A percentile compares a stretch with the other conserved stretches of the same genome.
phyloP scores from a whole-genome alignment of 306 rosid genomes.

The Ormosia semicastrata region DNA sequence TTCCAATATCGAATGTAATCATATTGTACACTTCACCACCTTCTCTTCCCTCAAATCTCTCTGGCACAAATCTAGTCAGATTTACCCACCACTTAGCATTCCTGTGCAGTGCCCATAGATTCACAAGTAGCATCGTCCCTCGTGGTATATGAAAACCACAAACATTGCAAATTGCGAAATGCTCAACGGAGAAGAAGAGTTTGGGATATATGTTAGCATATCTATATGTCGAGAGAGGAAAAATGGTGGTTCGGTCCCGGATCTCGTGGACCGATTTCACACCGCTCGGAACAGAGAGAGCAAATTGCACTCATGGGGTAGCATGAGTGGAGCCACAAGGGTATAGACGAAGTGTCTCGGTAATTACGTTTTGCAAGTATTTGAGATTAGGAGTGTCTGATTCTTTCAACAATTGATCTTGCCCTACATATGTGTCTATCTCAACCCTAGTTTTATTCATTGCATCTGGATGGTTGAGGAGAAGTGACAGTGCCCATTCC shows the following conservation, averaged over 20 bases:
- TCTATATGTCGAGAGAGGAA: too few species aligned
- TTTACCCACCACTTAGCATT: not conserved
- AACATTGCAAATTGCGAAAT: too few species aligned
- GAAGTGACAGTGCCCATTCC: slow-evolving; percentile 35
- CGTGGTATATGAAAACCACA: too few species aligned
- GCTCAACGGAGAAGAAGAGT: too few species aligned
- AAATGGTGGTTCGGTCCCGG: too few species aligned
- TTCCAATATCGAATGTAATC: slow-evolving; percentile 52
- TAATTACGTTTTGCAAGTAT: slow-evolving; percentile 34
- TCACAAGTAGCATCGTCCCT: too few species aligned
- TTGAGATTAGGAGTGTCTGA: not conserved
- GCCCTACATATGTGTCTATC: slow-evolving; percentile 22
- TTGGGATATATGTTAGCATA: too few species aligned
- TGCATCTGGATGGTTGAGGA: slow-evolving; percentile 44
- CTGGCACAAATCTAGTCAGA: too few species aligned
- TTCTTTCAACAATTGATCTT: slow-evolving; percentile 16
- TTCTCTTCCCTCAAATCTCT: not conserved
- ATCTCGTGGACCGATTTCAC: too few species aligned
- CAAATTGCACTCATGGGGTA: too few species aligned
- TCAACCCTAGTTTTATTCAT: slow-evolving; percentile 27
- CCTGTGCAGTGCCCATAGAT: not conserved
- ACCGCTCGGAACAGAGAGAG: too few species aligned
- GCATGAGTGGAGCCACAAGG: slow-evolving; percentile 31
- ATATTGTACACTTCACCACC: not conserved
- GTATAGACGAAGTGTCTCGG: slow-evolving; percentile 45